These are phyloP conservation scores for Leccinum disarticulatum DNA, from an alignment of 768 basidiomycete species.

Conservation along the genomic window DNA sequence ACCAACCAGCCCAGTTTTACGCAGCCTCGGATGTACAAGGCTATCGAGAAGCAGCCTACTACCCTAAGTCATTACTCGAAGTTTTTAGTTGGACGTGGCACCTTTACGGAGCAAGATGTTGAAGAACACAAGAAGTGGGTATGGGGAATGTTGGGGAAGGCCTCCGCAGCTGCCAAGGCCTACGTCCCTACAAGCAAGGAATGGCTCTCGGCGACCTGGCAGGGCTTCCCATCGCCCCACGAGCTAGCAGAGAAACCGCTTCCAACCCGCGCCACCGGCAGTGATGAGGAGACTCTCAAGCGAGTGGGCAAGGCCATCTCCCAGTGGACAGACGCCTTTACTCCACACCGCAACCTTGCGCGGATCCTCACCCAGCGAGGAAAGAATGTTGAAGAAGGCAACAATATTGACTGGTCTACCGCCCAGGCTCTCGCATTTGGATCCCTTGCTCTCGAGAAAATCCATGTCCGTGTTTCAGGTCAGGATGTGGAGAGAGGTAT, in stretches of 20 bases:
- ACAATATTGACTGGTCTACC: slow-evolving; percentile 96
- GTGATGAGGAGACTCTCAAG: slow-evolving; percentile 72
- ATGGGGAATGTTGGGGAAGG: slow-evolving; percentile 98
- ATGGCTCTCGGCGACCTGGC: slow-evolving; percentile 98
- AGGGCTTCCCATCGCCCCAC: slow-evolving; percentile 96
- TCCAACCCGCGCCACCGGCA: slow-evolving; percentile 87
- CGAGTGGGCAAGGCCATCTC: slow-evolving; percentile 87
- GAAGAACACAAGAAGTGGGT: slow-evolving; percentile 99
- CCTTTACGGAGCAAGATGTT: slow-evolving; percentile 94
- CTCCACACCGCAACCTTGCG: slow-evolving; percentile 87
- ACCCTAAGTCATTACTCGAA: slow-evolving; percentile 91
- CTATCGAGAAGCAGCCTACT: slow-evolving; percentile 92
- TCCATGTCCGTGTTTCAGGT: slow-evolving; percentile 92
- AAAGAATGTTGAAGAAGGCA: slow-evolving; percentile 88
- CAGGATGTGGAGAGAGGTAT: slow-evolving; percentile 99
- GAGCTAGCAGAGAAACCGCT: slow-evolving; percentile 90
- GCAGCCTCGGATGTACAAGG: slow-evolving; percentile 98
- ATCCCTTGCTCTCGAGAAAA: slow-evolving; percentile 87
- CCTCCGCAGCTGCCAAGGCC: slow-evolving; percentile 87
- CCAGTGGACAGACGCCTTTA: slow-evolving; percentile 81
- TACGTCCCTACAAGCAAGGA: slow-evolving; percentile 94
- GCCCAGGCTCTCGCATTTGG: slow-evolving; percentile 98
- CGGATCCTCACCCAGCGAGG: slow-evolving; percentile 88
- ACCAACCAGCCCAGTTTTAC: slow-evolving; percentile 99
- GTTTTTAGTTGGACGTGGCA: slow-evolving; percentile 84